Evolutionary conservation across 2,329 filamentous ascomycete genomes (phyloP).

Genomic region (Aspergillus brasiliensis): DNA sequence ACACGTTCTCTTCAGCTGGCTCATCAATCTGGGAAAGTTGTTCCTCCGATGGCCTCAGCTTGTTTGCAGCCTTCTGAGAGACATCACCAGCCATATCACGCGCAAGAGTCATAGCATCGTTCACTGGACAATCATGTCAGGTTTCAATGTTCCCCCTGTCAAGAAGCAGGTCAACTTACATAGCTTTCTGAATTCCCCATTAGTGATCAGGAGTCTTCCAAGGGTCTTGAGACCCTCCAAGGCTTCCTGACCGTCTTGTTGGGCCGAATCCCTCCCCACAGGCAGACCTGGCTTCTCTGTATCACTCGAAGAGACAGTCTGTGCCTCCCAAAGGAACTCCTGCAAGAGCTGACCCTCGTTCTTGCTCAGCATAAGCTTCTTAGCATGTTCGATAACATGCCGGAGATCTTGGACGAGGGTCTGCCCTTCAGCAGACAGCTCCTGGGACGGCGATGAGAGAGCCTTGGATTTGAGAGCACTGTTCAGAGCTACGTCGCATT

Average conservation of each 20-base stretch:
- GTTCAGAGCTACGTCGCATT: slow-evolving; percentile 94
- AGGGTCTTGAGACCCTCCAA: slow-evolving; percentile 84
- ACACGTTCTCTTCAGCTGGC: slow-evolving; percentile 88
- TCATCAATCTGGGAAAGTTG: slow-evolving; percentile 74
- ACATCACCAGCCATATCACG: slow-evolving; percentile 92
- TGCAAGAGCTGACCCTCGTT: slow-evolving; percentile 93
- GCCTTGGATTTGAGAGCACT: slow-evolving; percentile 74
- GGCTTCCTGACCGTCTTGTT: slow-evolving; percentile 81
- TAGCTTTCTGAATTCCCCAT: slow-evolving; percentile 93
- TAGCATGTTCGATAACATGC: slow-evolving; percentile 79
- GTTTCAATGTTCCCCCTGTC: neutral
- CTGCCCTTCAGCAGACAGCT: slow-evolving; percentile 81
- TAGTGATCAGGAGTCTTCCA: slow-evolving; percentile 86
- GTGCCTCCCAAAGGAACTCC: slow-evolving; percentile 95
- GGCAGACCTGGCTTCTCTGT: slow-evolving; percentile 66
- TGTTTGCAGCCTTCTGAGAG: slow-evolving; percentile 73
- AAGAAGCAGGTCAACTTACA: slow-evolving; percentile 54
- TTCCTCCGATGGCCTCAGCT: slow-evolving; percentile 76
- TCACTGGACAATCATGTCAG: slow-evolving; percentile 54
- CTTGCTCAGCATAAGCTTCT: slow-evolving; percentile 84
- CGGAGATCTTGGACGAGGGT: slow-evolving; percentile 75
- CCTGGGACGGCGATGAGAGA: slow-evolving; percentile 69
- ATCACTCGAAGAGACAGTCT: slow-evolving; percentile 68
- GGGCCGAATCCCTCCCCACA: slow-evolving; percentile 72
- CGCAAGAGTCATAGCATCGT: slow-evolving; percentile 76